Base-by-base conservation (phyloP, 2,329 filamentous ascomycete species). In the Fusarium tuaranense region DNA sequence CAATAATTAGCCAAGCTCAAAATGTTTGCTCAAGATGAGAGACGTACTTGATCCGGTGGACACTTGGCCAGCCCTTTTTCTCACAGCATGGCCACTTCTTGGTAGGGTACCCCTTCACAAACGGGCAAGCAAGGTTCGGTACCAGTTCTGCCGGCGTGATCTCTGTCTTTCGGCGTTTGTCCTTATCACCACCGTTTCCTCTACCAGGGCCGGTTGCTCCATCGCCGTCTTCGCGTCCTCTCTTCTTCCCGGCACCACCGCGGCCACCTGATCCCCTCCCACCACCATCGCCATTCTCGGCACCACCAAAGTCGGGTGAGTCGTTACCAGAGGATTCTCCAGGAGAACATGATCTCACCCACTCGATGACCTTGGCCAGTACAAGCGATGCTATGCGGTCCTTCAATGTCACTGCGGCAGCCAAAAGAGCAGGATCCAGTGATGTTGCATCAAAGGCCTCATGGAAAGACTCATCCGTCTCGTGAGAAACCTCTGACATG, bases 391-490 rank as follows among this genome's bases (percentile, higher is more conserved):
- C 38, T 1, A 74, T 53, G 16, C 18, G 44, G 30, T 71, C 72
- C n/a, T 73, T 74, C n/a, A 74, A 18, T 22, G 65, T 46, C 9
- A 65, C 48, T 4, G 64, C 39, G 2, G 38, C 32, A 14, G 22
- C n/a, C 7, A 71, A 39, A 14, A 74, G 63, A 10, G n/a, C 18
- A 7, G 60, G 20, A 13, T 74, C 69, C 2, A 74, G 22, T 2
- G 65, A 65, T 16, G 65, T 63, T 3, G 65, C 68, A 12, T 44
- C 18, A 32, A 74, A 74, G 1, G 68, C 71, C 10, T 74, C 71
- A 8, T 63, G 57, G 6, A 74, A 57, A 2, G 72, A 74, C 2
- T 74, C 63, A 25, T 74, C 65, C 22, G 71, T 74, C 39, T 74
- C 61, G 8, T 63, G 57, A 2, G 68, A 67, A 10, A 69, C 20